Evolutionary conservation across 331 rosid species (phyloP).

Genomic region (Malus hybrid): DNA sequence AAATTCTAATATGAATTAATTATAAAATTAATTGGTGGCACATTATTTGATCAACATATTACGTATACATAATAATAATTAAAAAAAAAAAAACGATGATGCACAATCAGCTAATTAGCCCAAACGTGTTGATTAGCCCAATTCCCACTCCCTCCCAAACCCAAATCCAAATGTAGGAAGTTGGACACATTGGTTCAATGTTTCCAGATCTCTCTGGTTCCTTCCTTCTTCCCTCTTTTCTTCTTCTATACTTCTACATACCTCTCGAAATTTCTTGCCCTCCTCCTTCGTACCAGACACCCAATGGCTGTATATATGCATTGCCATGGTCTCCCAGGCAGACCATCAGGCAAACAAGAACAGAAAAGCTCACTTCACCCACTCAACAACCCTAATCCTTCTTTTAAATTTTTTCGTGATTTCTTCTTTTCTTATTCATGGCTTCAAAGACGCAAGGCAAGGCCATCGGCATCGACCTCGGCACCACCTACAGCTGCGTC

Average conservation of each 20-base stretch:
- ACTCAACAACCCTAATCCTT: neutral
- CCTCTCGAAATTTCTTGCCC: neutral
- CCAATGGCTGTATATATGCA: neutral
- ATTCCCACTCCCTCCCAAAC: no score
- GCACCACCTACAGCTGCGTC: constrained; percentile 58
- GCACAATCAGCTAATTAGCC: no score
- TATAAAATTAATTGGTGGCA: no score
- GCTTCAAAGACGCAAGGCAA: constrained; percentile 29
- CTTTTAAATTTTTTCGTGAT: neutral
- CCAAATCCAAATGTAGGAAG: no score
- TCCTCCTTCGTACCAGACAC: neutral
- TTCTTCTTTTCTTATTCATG: constrained; percentile 5
- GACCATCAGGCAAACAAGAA: neutral
- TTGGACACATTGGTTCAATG: neutral
- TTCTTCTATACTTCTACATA: neutral
- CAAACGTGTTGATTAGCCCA: no score
- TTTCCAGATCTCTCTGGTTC: neutral
- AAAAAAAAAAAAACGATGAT: no score
- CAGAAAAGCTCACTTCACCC: neutral
- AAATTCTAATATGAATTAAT: no score
- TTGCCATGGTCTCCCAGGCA: neutral
- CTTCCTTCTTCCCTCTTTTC: neutral
- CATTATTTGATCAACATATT: no score
- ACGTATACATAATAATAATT: no score
- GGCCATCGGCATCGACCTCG: constrained; percentile 49